phyloP scores from a whole-genome alignment of 345 rosid genomes.

The Orychophragmus violaceus region DNA sequence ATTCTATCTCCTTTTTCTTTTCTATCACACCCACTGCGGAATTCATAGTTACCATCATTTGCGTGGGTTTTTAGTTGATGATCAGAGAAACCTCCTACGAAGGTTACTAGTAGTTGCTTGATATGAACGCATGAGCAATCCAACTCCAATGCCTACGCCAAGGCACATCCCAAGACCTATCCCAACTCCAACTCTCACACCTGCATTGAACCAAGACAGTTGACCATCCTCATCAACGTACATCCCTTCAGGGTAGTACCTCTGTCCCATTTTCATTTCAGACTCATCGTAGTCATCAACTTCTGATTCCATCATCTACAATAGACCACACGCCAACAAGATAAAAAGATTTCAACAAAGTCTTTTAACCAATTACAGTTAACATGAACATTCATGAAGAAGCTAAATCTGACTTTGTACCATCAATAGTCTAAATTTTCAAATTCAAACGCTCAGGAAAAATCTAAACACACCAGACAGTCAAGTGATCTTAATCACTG shows the following conservation, averaged over 20 bases:
- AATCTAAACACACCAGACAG: background rate
- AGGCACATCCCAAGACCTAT: constrained; percentile 95
- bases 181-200: constrained; percentile 94
- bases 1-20: constrained; percentile 9
- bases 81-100: constrained; percentile 77
- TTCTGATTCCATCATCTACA: constrained; percentile 51
- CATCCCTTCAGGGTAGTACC: constrained; percentile 52
- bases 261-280: constrained; percentile 48
- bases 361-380: background rate
- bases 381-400: background rate
- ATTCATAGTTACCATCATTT: background rate
- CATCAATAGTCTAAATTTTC: background rate
- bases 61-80: background rate
- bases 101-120: constrained; percentile 89
- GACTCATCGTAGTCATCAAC: constrained; percentile 45
- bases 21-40: background rate
- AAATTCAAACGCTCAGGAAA: background rate
- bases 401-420: background rate
- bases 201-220: constrained; percentile 89
- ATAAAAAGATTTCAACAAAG: background rate
- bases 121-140: constrained; percentile 89
- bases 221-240: constrained; percentile 81
- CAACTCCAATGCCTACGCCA: constrained; percentile 89
- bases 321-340: background rate
- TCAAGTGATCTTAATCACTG: background rate